Evolutionary conservation across 192 early-diverging fungal species (phyloP).

Genomic region (Coemansia sp.): DNA sequence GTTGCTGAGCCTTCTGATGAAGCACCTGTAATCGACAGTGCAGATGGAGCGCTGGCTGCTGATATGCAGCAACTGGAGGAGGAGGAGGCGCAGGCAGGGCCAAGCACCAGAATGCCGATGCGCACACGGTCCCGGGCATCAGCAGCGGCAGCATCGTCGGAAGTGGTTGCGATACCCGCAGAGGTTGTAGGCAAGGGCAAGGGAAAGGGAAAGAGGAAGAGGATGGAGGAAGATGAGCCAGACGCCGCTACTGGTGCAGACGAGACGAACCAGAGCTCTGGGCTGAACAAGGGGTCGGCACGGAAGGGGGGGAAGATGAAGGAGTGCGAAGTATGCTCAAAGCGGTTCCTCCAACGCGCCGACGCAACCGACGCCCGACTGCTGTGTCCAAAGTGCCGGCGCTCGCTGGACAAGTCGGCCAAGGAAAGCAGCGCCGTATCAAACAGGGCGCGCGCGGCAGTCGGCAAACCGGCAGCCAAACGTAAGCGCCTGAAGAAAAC

Average conservation of each 20-base stretch:
- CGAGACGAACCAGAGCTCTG: slow-evolving; percentile 25
- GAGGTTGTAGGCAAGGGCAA: slow-evolving; percentile 1
- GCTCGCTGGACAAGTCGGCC: slow-evolving; percentile 34
- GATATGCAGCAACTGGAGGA: slow-evolving; percentile 36
- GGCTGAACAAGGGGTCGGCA: slow-evolving; percentile 41
- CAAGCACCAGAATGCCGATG: neutral
- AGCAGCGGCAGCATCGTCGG: slow-evolving; percentile 9
- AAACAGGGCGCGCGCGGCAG: slow-evolving; percentile 12
- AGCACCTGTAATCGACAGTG: slow-evolving; percentile 4
- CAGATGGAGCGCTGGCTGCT: slow-evolving; percentile 35
- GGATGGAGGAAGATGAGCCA: slow-evolving; percentile 12
- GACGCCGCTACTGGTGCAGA: slow-evolving; percentile 10
- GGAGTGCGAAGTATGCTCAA: slow-evolving; percentile 41
- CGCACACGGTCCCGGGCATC: slow-evolving; percentile 1
- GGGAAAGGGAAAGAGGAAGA: slow-evolving; percentile 28
- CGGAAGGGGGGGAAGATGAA: slow-evolving; percentile 51
- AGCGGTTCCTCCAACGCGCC: slow-evolving; percentile 40
- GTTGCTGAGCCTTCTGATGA: neutral
- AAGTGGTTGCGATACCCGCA: slow-evolving; percentile 5
- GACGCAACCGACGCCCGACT: slow-evolving; percentile 6
- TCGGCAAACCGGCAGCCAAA: slow-evolving; percentile 3
- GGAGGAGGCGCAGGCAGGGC: slow-evolving; percentile 14
- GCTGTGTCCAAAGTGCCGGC: slow-evolving; percentile 37
- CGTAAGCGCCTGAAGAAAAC: slow-evolving; percentile 33
- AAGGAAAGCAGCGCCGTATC: slow-evolving; percentile 7